Evolutionary conservation across 2,329 filamentous ascomycete genomes (phyloP).

Genomic region (Lecanicillium sp.): DNA sequence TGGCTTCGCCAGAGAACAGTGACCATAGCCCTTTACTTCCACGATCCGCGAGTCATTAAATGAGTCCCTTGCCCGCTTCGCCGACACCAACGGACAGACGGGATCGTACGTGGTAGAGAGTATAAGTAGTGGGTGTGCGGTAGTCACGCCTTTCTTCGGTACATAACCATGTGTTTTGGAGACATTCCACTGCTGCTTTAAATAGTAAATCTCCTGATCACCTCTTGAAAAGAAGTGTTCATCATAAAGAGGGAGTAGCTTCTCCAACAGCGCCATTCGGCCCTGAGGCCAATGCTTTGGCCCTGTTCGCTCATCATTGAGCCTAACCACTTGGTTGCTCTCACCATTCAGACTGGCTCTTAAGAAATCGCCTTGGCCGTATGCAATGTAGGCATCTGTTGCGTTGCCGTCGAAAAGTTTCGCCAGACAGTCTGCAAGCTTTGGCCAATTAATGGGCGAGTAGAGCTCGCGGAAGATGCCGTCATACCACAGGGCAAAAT

Average conservation of each 20-base stretch:
- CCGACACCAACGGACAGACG: slow-evolving; percentile 39
- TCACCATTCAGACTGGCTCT: slow-evolving; percentile 12
- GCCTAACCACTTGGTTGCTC: slow-evolving; percentile 15
- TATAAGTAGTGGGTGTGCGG: slow-evolving; percentile 21
- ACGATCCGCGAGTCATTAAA: slow-evolving; percentile 30
- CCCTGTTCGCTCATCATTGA: slow-evolving; percentile 20
- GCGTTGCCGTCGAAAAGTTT: slow-evolving; percentile 30
- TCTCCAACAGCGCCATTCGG: slow-evolving; percentile 22
- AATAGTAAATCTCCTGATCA: slow-evolving; percentile 21
- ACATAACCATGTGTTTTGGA: slow-evolving; percentile 20
- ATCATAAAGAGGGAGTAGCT: slow-evolving; percentile 24
- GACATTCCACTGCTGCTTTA: slow-evolving; percentile 21
- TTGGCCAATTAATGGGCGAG: slow-evolving; percentile 26
- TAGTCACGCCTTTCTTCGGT: slow-evolving; percentile 22
- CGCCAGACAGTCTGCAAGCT: slow-evolving; percentile 24
- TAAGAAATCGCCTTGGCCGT: slow-evolving; percentile 15
- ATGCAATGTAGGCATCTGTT: slow-evolving; percentile 27
- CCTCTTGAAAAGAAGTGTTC: slow-evolving; percentile 19
- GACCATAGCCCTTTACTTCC: slow-evolving; percentile 33
- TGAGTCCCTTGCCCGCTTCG: slow-evolving; percentile 22
- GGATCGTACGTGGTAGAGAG: slow-evolving; percentile 31
- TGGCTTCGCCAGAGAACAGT: slow-evolving; percentile 28
- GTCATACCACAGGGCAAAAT: slow-evolving; percentile 23
- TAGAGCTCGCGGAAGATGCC: slow-evolving; percentile 32
- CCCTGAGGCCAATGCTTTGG: slow-evolving; percentile 22